Evolutionary conservation across 2,329 filamentous ascomycete genomes (phyloP), one percentile per base, ranked within the genome.

Genomic region (Ophidiomyces ophidiicola): DNA sequence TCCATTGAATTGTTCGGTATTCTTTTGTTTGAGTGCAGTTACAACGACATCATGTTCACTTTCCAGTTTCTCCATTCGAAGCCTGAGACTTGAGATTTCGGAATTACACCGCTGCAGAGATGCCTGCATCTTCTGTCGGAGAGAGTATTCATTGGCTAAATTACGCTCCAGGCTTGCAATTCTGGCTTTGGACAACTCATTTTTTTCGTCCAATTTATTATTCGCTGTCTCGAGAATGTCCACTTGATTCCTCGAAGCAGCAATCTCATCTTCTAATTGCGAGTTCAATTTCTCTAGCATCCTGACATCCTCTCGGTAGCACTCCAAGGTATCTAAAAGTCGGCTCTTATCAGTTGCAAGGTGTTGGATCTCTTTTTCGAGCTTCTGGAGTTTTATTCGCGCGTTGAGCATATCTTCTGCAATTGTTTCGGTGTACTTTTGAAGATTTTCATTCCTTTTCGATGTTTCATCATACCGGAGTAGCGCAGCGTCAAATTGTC

Each of bases 361-460:
- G 32, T 65, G 59, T 5, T 58, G 46, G 17, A 56, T 50, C 44
- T 66, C 58, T 24, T 49, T 52, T 42, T 66, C 64, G 20, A 67
- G 50, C 6, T 57, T 55, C 43, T 64, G 61, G 46, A 62, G 56
- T 32, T 57, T 53, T 52, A 65, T 63, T 30, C 63, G 53, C n/a
- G 58, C 55, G 31, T 64, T 58, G 4, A 66, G 52, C 55, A 67
- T 62, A 38, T 68, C 63, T 15, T 61, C 54, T 4, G 62, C 58
- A n/a, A 63, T 61, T n/a, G 57, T 55, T 24, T 62, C 56, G 23
- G 61, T 55, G 1, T 54, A 52, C 7, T 58, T 52, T 45, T 67
- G 62, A 4, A 67, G 49, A 7, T 54, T 54, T 8, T 48, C 47
- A 30, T 62, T 56, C 36, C 60, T 60, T 18, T 51, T 53, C 19